phyloP scores from a whole-genome alignment of 1,284 basidiomycete genomes.

The Termitomyces sp. region DNA sequence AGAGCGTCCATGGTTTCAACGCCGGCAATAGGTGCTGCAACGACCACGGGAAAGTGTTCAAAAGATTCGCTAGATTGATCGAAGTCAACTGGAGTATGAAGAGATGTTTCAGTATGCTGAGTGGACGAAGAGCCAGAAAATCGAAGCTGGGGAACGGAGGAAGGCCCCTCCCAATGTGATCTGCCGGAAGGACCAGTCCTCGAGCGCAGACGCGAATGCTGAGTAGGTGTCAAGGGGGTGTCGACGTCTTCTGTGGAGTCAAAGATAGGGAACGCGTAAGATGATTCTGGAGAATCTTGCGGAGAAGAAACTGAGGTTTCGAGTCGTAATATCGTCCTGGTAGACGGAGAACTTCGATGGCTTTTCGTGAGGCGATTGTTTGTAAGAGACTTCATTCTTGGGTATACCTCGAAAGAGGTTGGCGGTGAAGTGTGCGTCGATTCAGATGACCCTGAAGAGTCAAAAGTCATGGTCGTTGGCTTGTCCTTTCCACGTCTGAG shows the following conservation, averaged over 20 bases:
- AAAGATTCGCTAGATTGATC: slow-evolving; percentile 40
- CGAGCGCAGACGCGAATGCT: slow-evolving; percentile 45
- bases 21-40: slow-evolving; percentile 68
- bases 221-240: slow-evolving; percentile 24
- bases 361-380: slow-evolving; percentile 20
- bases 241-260: slow-evolving; percentile 26
- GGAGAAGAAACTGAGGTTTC: slow-evolving; percentile 1
- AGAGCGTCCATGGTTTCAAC: slow-evolving; percentile 83
- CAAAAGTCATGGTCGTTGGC: slow-evolving; percentile 24
- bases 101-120: slow-evolving; percentile 56
- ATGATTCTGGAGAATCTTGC: slow-evolving; percentile 17
- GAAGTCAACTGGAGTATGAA: slow-evolving; percentile 60
- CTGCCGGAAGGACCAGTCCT: slow-evolving; percentile 50
- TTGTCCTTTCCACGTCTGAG: slow-evolving; percentile 49
- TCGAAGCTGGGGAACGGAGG: slow-evolving; percentile 43
- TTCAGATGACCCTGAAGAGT: slow-evolving; percentile 25
- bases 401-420: slow-evolving; percentile 36
- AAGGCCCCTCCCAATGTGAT: slow-evolving; percentile 35
- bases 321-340: slow-evolving; percentile 11
- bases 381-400: slow-evolving; percentile 23
- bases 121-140: slow-evolving; percentile 67
- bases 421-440: slow-evolving; percentile 15
- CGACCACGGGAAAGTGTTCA: slow-evolving; percentile 58
- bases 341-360: slow-evolving; percentile 19
- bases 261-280: slow-evolving; percentile 32